phyloP scores from a whole-genome alignment of 768 basidiomycete species.

The Fomitopsis serialis region DNA sequence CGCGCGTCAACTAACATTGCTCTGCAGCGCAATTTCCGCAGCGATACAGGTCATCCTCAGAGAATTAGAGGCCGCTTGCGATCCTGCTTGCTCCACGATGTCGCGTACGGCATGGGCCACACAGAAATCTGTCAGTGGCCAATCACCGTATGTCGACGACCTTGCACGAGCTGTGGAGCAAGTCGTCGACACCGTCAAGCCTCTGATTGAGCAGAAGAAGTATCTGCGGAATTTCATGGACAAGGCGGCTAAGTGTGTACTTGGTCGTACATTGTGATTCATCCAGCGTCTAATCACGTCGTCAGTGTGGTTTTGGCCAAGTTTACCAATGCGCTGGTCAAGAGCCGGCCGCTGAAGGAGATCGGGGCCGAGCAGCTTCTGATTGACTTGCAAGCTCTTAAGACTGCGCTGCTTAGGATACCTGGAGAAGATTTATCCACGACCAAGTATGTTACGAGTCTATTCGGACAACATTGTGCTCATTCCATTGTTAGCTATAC shows the following conservation, averaged over 20 bases:
- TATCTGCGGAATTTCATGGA: conserved; percentile 91
- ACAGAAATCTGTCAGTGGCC: conserved; percentile 80
- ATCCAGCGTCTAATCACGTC: background rate
- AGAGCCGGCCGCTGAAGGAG: conserved; percentile 86
- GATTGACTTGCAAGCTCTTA: conserved; percentile 86
- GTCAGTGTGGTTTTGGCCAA: conserved; percentile 73
- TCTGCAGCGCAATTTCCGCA: conserved; percentile 69
- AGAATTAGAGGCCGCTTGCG: conserved; percentile 83
- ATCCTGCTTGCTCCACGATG: conserved; percentile 74
- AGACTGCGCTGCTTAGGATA: conserved; percentile 75
- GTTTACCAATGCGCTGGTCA: conserved; percentile 86
- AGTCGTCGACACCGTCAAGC: conserved; percentile 71
- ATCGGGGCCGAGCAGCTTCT: conserved; percentile 92
- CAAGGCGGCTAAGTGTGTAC: conserved; percentile 83
- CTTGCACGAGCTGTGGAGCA: conserved; percentile 70
- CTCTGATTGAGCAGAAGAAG: conserved; percentile 89
- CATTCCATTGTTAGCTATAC: conserved; percentile 54
- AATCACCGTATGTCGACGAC: conserved; percentile 76
- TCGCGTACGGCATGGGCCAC: conserved; percentile 74
- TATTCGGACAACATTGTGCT: conserved; percentile 7
- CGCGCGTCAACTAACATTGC: background rate
- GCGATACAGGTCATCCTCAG: conserved; percentile 75
- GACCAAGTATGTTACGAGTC: conserved; percentile 38
- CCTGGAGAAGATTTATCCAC: conserved; percentile 66
- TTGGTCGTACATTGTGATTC: no score